A percentile compares a stretch with the other conserved stretches of the same genome.
These are phyloP conservation scores for Ogataea dorogensis DNA, from an alignment of 805 yeast species.

Conservation along the genomic window DNA sequence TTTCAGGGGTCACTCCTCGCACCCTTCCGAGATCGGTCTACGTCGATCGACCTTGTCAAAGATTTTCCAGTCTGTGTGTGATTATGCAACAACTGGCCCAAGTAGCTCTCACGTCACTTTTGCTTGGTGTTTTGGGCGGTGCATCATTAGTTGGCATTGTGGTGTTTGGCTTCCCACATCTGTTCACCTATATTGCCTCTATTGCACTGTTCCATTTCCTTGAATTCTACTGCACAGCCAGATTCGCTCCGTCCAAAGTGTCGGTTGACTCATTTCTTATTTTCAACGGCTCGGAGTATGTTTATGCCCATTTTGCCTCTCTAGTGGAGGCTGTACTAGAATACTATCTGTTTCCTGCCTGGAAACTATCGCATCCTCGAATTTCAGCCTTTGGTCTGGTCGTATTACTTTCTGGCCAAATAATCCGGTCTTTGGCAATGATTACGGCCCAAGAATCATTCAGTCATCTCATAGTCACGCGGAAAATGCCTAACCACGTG, in stretches of 20 bases:
- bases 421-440: conserved; percentile 75
- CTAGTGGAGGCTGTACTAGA: conserved; percentile 50
- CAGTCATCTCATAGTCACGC: conserved; percentile 69
- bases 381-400: conserved; percentile 44
- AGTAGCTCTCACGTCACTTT: conserved; percentile 43
- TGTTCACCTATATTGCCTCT: conserved; percentile 46
- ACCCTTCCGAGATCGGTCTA: conserved; percentile 24
- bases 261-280: conserved; percentile 69
- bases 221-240: conserved; percentile 80
- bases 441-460: conserved; percentile 82
- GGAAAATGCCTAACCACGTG: conserved; percentile 52
- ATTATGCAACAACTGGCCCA: too few species aligned
- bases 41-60: conserved; percentile 19
- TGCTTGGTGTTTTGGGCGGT: conserved; percentile 46
- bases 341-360: conserved; percentile 38
- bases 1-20: conserved; percentile 5
- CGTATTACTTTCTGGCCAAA: conserved; percentile 60
- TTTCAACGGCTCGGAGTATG: conserved; percentile 60
- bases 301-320: conserved; percentile 55
- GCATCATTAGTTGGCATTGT: conserved; percentile 32
- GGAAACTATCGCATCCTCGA: conserved; percentile 23
- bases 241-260: conserved; percentile 63
- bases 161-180: conserved; percentile 30
- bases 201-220: conserved; percentile 70
- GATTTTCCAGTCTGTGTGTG: too few species aligned